Conservation (phyloP, 371 early-diverging fungal genomes). For the Rhizopus stolonifer region DNA sequence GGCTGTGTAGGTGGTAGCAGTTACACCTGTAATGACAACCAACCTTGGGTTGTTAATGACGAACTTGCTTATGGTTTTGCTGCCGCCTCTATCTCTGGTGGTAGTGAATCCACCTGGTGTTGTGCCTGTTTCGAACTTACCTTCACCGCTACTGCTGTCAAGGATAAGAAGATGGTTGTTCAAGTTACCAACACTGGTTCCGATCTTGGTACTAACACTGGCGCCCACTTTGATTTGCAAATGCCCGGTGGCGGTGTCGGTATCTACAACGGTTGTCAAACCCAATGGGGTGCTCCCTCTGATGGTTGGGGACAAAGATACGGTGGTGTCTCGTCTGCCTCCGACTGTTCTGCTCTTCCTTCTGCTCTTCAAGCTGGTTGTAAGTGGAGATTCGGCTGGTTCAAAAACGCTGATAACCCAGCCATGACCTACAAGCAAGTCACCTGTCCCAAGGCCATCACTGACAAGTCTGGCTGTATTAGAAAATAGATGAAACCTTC, state of each 20-base stretch:
- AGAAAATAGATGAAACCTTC: conserved; percentile 19
- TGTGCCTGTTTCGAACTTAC: conserved; percentile 50
- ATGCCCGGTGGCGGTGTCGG: conserved; percentile 54
- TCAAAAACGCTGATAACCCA: conserved; percentile 45
- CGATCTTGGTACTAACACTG: conserved; percentile 32
- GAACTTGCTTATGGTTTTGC: conserved; percentile 49
- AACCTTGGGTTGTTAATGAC: conserved; percentile 44
- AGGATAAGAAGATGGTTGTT: conserved; percentile 47
- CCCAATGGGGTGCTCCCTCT: conserved; percentile 35
- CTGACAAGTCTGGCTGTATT: conserved; percentile 33
- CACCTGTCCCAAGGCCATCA: conserved; percentile 37
- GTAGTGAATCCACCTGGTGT: conserved; percentile 34
- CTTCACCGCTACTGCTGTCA: conserved; percentile 33
- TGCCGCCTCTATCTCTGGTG: conserved; percentile 35
- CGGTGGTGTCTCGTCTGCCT: conserved; percentile 34
- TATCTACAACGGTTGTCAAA: conserved; percentile 41
- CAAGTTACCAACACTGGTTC: conserved; percentile 52
- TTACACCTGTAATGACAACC: conserved; percentile 38
- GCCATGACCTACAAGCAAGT: conserved; percentile 41
- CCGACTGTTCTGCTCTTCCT: conserved; percentile 35
- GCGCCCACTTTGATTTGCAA: conserved; percentile 44
- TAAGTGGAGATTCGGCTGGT: conserved; percentile 44
- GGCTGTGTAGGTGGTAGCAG: conserved; percentile 39
- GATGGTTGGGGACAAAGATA: conserved; percentile 45
- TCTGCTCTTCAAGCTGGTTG: conserved; percentile 42